Conservation (phyloP, 441 rosid species). For the Theobroma grandiflorum region DNA sequence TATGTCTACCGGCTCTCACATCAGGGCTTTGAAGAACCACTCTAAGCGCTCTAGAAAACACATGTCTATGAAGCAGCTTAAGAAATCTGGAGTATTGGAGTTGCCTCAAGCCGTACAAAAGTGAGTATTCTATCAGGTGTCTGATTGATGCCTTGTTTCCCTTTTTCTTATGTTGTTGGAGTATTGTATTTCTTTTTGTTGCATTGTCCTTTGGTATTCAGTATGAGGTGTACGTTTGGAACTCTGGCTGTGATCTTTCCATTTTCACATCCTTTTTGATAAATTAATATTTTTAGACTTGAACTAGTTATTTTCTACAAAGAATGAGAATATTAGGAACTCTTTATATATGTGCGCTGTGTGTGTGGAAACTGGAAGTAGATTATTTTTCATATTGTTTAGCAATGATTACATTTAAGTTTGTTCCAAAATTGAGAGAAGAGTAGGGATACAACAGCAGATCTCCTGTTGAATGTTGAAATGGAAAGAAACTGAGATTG, state of each 20-base stretch:
- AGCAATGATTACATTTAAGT: not conserved
- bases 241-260: not conserved
- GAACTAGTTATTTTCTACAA: not conserved
- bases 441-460: slow-evolving; percentile 6
- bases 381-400: not conserved
- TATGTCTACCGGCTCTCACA: slow-evolving; percentile 48
- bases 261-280: not conserved
- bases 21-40: slow-evolving; percentile 50
- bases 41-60: slow-evolving; percentile 81
- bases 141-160: slow-evolving; percentile 1
- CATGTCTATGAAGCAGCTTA: slow-evolving; percentile 81
- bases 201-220: not conserved
- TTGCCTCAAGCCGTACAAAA: slow-evolving; percentile 60
- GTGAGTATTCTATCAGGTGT: slow-evolving; percentile 48
- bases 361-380: not conserved
- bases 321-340: slow-evolving; percentile 2
- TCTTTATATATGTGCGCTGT: not conserved
- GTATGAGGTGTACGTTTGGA: not conserved
- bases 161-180: not conserved
- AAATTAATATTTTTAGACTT: not conserved
- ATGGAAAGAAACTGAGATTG: slow-evolving; percentile 1
- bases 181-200: not conserved
- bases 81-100: slow-evolving; percentile 66
- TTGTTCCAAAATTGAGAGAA: slow-evolving; percentile 15
- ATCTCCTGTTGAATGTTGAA: slow-evolving; percentile 16